Evolutionary conservation across 495 filamentous ascomycete genomes (phyloP), one percentile per base, ranked within the genome.

Genomic region (Podospora fimiseda): DNA sequence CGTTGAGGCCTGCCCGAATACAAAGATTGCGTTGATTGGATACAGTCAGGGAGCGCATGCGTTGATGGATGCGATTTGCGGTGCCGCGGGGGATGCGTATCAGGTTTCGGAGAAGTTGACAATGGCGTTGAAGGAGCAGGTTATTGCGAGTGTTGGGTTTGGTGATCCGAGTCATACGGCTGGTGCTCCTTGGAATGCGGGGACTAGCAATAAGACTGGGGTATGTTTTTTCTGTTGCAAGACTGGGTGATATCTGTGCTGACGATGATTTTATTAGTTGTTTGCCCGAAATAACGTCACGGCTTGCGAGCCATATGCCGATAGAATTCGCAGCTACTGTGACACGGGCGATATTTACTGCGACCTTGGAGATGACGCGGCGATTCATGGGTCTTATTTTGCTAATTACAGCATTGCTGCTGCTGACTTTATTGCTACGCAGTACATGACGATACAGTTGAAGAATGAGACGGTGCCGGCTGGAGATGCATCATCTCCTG

Each of bases 341-440:
- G 60, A 65, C 36, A 42, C 24, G 0, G 62, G 62, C 42, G 62
- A 65, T 43, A 20, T 63, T 15, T 65, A 63, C 51, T 65, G 62
- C 55, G 62, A 65, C 27, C 8, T n/a, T 9, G 60, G 60, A 42
- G 24, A 53, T 30, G 39, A 38, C 24, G 19, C 24, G 36, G 30
- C 24, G 15, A 41, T 57, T 3, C 62, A 65, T 52, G 51, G 58
- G 18, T n/a, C 40, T 0, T 65, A 65, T 48, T 61, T 63, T 43
- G 42, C 33, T 20, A 50, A 50, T 23, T 65, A 65, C 52, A 55
- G 50, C 24, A 21, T 40, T 13, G 60, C 53, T 1, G 56, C 55
- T 15, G 56, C 51, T 19, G 50, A 63, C 4, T 65, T 56, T 20
- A 53, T 65, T 19, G 57, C 53, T 9, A 48, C 46, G 41, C 50